Conservation (phyloP, 305 asterid species). For the Fraxinus xanthoxyloides region DNA sequence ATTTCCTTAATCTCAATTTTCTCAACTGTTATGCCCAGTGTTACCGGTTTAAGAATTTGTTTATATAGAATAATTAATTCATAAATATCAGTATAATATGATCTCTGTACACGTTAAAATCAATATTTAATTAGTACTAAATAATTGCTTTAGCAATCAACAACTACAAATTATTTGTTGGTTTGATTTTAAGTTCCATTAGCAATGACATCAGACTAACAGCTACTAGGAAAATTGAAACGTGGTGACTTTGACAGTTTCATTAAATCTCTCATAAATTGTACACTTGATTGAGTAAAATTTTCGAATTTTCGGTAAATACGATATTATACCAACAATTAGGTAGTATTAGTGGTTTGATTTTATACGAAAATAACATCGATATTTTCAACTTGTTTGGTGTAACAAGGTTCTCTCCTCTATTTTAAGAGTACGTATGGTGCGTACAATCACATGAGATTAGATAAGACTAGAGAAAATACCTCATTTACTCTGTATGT, state of each 20-base stretch:
- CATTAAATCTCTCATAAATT: conserved; percentile 10
- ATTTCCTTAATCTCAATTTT: conserved; percentile 32
- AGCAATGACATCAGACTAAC: conserved; percentile 38
- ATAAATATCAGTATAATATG: background rate
- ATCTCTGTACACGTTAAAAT: conserved; percentile 17
- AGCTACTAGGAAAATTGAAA: conserved; percentile 28
- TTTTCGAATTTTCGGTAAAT: background rate
- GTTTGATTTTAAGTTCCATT: conserved; percentile 28
- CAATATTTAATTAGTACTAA: conserved; percentile 9
- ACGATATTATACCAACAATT: background rate
- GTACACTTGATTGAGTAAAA: background rate
- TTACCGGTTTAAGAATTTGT: conserved; percentile 27
- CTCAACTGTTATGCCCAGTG: conserved; percentile 52
- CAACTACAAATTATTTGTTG: conserved; percentile 29
- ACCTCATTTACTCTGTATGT: background rate
- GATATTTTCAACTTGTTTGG: background rate
- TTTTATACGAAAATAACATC: background rate
- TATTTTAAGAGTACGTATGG: background rate
- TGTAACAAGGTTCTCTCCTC: background rate
- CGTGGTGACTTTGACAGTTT: conserved; percentile 41
- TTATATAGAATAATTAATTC: conserved; percentile 4
- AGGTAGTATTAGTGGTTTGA: background rate
- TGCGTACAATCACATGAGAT: background rate
- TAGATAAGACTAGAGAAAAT: background rate
- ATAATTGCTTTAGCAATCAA: conserved; percentile 25